Conservation (phyloP, 2,329 filamentous ascomycete species). For the Apiospora sp. region DNA sequence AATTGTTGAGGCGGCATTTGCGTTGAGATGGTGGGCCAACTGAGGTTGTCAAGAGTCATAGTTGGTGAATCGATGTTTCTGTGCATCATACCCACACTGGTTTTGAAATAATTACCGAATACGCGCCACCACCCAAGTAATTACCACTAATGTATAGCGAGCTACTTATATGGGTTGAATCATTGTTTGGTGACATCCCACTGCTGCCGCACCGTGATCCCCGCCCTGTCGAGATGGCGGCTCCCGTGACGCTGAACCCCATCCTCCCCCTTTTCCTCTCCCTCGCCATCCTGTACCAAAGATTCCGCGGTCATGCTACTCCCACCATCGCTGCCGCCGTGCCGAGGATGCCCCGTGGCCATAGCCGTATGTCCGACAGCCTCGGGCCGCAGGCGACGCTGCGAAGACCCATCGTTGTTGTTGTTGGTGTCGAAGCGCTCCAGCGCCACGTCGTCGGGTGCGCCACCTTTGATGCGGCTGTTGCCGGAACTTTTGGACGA, state of each 20-base stretch:
- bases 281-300: not conserved
- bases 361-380: not conserved
- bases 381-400: not conserved
- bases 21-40: not conserved
- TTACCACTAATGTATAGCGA: too few species aligned
- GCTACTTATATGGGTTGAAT: too few species aligned
- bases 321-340: not conserved
- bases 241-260: not conserved
- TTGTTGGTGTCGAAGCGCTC: too few species aligned
- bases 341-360: not conserved
- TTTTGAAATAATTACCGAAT: too few species aligned
- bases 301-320: not conserved
- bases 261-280: not conserved
- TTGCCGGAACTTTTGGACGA: not conserved
- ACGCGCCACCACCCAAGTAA: too few species aligned
- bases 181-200: not conserved
- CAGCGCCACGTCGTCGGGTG: too few species aligned
- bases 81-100: too few species aligned
- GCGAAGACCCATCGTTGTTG: not conserved
- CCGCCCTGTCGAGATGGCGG: not conserved
- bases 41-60: too few species aligned
- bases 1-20: conserved; percentile 26
- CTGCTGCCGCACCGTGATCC: not conserved
- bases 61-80: too few species aligned
- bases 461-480: not conserved